phyloP scores from a whole-genome alignment of 352 stramenopile species.

The Globisporangium mamillatum region DNA sequence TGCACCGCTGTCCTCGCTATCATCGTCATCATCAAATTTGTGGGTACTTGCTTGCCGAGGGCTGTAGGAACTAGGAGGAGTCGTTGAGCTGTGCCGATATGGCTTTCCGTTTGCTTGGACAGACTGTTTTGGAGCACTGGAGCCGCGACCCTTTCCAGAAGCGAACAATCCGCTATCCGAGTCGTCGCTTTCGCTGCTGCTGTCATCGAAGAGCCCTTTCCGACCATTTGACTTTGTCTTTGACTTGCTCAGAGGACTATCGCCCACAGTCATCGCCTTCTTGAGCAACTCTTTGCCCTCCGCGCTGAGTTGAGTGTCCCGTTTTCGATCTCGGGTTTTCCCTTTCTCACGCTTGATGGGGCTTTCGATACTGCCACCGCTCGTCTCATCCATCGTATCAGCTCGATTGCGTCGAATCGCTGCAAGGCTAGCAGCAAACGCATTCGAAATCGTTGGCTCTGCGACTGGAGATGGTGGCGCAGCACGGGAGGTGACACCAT shows the following conservation, averaged over 20 bases:
- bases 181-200: constrained; percentile 47
- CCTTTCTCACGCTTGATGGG: constrained; percentile 15
- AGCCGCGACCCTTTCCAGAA: constrained; percentile 21
- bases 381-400: constrained; percentile 56
- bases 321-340: constrained; percentile 50
- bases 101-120: constrained; percentile 10
- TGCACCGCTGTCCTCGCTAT: constrained; percentile 13
- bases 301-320: constrained; percentile 69
- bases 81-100: constrained; percentile 14
- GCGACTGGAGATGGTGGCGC: neutral
- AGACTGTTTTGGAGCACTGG: constrained; percentile 16
- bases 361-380: constrained; percentile 18
- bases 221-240: constrained; percentile 37
- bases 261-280: constrained; percentile 50
- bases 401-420: constrained; percentile 69
- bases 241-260: constrained; percentile 12
- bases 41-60: neutral
- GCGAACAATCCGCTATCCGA: constrained; percentile 54
- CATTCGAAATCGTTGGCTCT: constrained; percentile 52
- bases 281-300: constrained; percentile 75
- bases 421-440: constrained; percentile 69
- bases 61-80: constrained; percentile 17
- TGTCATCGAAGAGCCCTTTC: constrained; percentile 81
- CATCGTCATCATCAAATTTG: constrained; percentile 21
- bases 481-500: constrained; percentile 4